Conservation (phyloP, 2,329 filamentous ascomycete species). For the Talaromyces albobiverticillius region DNA sequence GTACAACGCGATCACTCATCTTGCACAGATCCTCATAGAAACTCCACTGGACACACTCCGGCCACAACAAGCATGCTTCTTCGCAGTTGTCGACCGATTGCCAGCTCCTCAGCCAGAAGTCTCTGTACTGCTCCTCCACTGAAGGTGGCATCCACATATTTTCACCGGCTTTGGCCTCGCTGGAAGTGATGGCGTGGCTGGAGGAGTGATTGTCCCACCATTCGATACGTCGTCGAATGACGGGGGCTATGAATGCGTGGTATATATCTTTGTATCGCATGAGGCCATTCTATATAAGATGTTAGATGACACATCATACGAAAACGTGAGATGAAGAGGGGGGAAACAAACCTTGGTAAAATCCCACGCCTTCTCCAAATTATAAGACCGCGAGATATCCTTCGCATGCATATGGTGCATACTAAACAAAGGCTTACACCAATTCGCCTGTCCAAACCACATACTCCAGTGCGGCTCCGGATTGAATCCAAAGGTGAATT, state of each 20-base stretch:
- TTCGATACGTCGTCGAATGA: conserved; percentile 18
- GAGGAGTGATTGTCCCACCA: conserved; percentile 27
- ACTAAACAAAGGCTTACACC: conserved; percentile 52
- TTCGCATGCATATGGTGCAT: conserved; percentile 25
- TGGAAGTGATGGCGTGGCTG: conserved; percentile 23
- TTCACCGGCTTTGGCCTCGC: conserved; percentile 16
- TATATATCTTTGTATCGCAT: conserved; percentile 25
- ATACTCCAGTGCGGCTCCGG: conserved; percentile 23
- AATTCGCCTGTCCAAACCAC: conserved; percentile 39
- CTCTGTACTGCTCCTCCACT: conserved; percentile 11
- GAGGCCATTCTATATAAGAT: background rate
- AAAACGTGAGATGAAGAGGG: no score
- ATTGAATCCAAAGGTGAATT: conserved; percentile 46
- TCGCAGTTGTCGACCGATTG: conserved; percentile 24
- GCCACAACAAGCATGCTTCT: conserved; percentile 23
- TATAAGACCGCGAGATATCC: conserved; percentile 24
- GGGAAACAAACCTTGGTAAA: conserved; percentile 16
- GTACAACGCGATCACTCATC: conserved; percentile 23
- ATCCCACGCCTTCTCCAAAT: conserved; percentile 25
- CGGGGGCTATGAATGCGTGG: conserved; percentile 21
- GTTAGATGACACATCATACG: no score
- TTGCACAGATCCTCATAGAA: conserved; percentile 27
- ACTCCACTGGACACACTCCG: conserved; percentile 26
- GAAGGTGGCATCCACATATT: conserved; percentile 12
- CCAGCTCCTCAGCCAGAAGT: conserved; percentile 23